Evolutionary conservation across 768 basidiomycete species (phyloP).

Genomic region (Mycena leptocephala): DNA sequence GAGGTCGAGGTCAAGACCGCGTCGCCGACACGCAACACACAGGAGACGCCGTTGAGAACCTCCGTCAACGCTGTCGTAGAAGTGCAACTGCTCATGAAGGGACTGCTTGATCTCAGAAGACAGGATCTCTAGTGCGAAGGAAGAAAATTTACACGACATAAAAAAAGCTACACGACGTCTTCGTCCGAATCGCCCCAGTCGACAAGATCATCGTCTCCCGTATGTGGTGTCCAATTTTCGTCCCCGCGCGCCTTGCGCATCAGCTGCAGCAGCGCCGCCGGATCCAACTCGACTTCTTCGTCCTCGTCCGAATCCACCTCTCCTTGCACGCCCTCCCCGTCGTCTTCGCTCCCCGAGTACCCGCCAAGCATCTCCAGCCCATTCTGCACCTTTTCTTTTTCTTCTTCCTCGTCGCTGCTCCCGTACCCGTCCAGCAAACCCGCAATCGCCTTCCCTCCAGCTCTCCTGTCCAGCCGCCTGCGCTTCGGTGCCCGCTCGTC

Average conservation of each 20-base stretch:
- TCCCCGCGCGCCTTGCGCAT: constrained; percentile 51
- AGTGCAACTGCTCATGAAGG: constrained; percentile 89
- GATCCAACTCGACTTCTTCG: constrained; percentile 51
- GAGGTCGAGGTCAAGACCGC: constrained; percentile 92
- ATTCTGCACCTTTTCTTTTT: constrained; percentile 43
- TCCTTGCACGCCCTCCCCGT: constrained; percentile 30
- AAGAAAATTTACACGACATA: neutral
- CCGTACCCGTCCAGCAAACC: constrained; percentile 76
- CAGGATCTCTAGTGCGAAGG: constrained; percentile 79
- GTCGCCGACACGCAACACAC: constrained; percentile 82
- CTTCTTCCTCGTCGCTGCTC: constrained; percentile 62
- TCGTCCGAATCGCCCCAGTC: constrained; percentile 69
- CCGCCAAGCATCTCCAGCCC: constrained; percentile 60
- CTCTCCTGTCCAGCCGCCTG: constrained; percentile 67
- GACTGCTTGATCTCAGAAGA: constrained; percentile 14
- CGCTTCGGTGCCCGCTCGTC: constrained; percentile 63
- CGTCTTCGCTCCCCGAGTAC: constrained; percentile 60
- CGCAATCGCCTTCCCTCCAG: constrained; percentile 69
- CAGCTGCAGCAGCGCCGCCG: constrained; percentile 54
- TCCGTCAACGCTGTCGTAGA: constrained; percentile 85
- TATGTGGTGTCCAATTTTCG: constrained; percentile 39
- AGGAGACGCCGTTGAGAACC: constrained; percentile 80
- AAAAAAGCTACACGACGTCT: constrained; percentile 24
- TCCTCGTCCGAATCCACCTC: constrained; percentile 41
- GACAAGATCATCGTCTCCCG: constrained; percentile 52